Percentiles rank a stretch among this genome's conserved stretches.
Evolutionary conservation across 1,284 basidiomycete genomes (phyloP).

Genomic region (Tilletia walkeri): DNA sequence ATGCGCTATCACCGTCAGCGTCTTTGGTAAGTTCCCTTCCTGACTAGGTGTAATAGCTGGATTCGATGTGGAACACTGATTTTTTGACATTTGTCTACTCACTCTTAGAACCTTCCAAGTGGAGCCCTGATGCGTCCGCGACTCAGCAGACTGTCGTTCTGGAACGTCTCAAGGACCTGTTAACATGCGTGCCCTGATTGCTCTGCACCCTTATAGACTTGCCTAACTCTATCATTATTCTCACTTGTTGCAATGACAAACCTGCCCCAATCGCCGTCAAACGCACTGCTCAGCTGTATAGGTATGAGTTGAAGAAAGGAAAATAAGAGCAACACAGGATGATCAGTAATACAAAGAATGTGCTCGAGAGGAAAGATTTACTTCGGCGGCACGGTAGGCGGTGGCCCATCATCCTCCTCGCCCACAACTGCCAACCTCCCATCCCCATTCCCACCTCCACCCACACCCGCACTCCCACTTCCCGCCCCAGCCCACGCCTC

Average conservation of each 20-base stretch:
- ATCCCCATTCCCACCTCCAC: not conserved
- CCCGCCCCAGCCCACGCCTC: constrained; percentile 1
- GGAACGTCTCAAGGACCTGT: not conserved
- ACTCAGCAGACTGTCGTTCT: not conserved
- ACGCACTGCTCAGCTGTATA: too few species aligned
- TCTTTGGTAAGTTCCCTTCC: not conserved
- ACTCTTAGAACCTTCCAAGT: not conserved
- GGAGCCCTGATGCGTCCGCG: not conserved
- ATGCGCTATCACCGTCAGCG: constrained; percentile 5
- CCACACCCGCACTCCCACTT: not conserved
- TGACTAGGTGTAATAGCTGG: not conserved
- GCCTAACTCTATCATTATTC: too few species aligned
- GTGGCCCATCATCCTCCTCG: not conserved
- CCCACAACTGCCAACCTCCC: not conserved
- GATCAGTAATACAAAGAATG: not conserved
- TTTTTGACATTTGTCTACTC: not conserved
- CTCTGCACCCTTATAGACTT: too few species aligned
- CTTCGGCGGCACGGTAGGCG: constrained; percentile 3
- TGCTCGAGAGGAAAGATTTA: not conserved
- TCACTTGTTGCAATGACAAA: too few species aligned
- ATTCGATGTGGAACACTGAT: not conserved
- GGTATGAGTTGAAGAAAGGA: too few species aligned
- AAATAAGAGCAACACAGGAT: too few species aligned
- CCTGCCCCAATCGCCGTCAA: too few species aligned
- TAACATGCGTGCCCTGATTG: not conserved